Percentiles rank a stretch among this genome's conserved stretches.
These are phyloP conservation scores for Citeromyces siamensis DNA, from an alignment of 1,139 yeast species.

Conservation along the genomic window DNA sequence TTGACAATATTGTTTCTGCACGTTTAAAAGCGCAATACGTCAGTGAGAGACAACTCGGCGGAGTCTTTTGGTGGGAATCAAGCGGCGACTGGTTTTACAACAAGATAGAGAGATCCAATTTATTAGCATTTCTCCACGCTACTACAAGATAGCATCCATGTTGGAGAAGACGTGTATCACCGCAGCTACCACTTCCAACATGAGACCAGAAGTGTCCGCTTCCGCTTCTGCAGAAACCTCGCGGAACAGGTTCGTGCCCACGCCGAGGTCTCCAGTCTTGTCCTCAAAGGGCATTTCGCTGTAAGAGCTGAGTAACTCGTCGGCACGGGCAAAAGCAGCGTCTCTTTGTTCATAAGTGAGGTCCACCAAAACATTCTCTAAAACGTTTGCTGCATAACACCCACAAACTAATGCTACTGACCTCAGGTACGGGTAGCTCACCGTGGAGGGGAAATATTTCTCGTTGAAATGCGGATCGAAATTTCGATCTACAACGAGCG, in stretches of 20 bases:
- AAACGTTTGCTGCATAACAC: constrained; percentile 90
- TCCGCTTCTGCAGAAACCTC: constrained; percentile 62
- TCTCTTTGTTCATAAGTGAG: constrained; percentile 86
- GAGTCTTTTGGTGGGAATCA: constrained; percentile 96
- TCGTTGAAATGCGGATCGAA: constrained; percentile 34
- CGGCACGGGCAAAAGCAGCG: constrained; percentile 86
- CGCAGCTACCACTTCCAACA: constrained; percentile 85
- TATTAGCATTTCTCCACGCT: constrained; percentile 12
- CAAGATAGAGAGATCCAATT: constrained; percentile 23
- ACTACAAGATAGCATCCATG: constrained; percentile 31
- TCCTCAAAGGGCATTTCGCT: constrained; percentile 77
- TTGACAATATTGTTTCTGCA: constrained; percentile 51
- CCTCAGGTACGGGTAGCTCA: constrained; percentile 63
- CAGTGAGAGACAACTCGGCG: constrained; percentile 38
- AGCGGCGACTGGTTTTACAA: constrained; percentile 42
- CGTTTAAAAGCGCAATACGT: constrained; percentile 51
- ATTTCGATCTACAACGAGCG: constrained; percentile 60
- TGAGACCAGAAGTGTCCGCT: constrained; percentile 35
- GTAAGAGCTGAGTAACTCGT: constrained; percentile 72
- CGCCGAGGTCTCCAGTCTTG: constrained; percentile 47
- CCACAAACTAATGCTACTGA: constrained; percentile 79
- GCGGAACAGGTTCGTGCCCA: constrained; percentile 65
- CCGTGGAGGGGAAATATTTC: constrained; percentile 50
- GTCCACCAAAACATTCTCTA: constrained; percentile 76
- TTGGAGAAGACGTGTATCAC: constrained; percentile 52